Conservation (phyloP, 768 basidiomycete species). For the Trametes meyenii region DNA sequence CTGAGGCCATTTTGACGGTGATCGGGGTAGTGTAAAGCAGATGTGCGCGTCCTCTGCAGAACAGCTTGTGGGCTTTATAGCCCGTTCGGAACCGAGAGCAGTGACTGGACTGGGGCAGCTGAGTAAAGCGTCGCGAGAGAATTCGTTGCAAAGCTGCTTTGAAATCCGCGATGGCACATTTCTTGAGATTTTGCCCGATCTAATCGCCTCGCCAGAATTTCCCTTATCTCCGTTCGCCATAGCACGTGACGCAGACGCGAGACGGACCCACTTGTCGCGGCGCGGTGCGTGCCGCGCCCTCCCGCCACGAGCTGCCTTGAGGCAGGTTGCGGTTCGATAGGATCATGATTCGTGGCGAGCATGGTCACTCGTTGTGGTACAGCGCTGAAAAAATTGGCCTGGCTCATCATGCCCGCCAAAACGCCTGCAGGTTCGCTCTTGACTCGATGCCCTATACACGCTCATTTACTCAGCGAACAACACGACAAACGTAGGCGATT, state of each 20-base stretch:
- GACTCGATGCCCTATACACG: not conserved
- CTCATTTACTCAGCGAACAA: not conserved
- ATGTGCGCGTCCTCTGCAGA: not conserved
- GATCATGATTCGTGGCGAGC: not conserved
- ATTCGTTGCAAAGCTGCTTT: not conserved
- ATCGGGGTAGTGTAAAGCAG: not conserved
- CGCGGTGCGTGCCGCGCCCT: not conserved
- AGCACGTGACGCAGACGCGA: not conserved
- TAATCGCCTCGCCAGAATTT: conserved; percentile 9
- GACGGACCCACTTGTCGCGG: not conserved
- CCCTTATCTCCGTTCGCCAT: not conserved
- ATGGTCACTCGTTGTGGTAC: not conserved
- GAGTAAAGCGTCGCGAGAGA: conserved; percentile 16
- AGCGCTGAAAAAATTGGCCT: not conserved
- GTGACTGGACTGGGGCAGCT: conserved; percentile 11
- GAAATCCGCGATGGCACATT: conserved; percentile 9
- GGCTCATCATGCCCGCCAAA: not conserved
- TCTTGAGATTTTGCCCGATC: conserved; percentile 13
- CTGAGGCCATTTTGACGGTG: conserved; percentile 29
- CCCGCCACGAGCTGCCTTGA: not conserved
- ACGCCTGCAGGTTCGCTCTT: not conserved
- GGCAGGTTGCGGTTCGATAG: not conserved
- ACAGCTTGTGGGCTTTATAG: not conserved
- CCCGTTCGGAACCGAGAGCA: not conserved
- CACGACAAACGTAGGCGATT: not conserved